Base-by-base conservation (phyloP, 495 filamentous ascomycete genomes). In the Penicillium coffeae region DNA sequence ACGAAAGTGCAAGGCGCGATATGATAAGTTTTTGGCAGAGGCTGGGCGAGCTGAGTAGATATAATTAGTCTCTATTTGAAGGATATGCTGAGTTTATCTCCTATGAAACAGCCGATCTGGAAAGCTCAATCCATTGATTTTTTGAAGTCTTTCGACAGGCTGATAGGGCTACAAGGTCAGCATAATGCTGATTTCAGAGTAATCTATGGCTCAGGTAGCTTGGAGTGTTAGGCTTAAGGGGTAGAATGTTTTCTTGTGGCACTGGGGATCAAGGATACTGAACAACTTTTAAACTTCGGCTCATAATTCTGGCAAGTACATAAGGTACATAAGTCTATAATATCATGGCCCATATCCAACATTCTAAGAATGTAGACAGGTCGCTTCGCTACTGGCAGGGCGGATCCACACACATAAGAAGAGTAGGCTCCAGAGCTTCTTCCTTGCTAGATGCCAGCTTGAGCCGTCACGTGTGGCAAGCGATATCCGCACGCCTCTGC, bases 1-100 rank as follows among this genome's bases (percentile, higher is more conserved):
- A 6, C 48, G 51, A n/a, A 52, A 50, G 10, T 57, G 56, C 42
- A 63, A 60, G 46, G 18, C n/a, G 6, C 54, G 59, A 19, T 65
- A 65, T 44, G 54, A 57, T 41, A 42, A 43, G 38, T 64, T 64
- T 38, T 44, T 62, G 48, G 50, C 56, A 7, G 60, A 63, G 35
- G 56, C 52, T 21, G 42, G 48, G 10, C 25, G 10, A 5, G 4
- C 25, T 30, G 25, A 5, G 25, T 4, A 30, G 25, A 10, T 4
- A 30, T 30, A 10, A 30, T n/a, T n/a, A n/a, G n/a, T n/a, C n/a
- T n/a, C n/a, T n/a, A n/a, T n/a, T n/a, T n/a, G n/a, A n/a, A n/a
- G n/a, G n/a, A n/a, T n/a, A n/a, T n/a, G n/a, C n/a, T n/a, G n/a
- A n/a, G n/a, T n/a, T n/a, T n/a, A n/a, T n/a, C n/a, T n/a, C n/a